A percentile compares a stretch with the other conserved stretches of the same genome.
Evolutionary conservation across 2,329 filamentous ascomycete species (phyloP).

Genomic region (Kalmusia sp.): DNA sequence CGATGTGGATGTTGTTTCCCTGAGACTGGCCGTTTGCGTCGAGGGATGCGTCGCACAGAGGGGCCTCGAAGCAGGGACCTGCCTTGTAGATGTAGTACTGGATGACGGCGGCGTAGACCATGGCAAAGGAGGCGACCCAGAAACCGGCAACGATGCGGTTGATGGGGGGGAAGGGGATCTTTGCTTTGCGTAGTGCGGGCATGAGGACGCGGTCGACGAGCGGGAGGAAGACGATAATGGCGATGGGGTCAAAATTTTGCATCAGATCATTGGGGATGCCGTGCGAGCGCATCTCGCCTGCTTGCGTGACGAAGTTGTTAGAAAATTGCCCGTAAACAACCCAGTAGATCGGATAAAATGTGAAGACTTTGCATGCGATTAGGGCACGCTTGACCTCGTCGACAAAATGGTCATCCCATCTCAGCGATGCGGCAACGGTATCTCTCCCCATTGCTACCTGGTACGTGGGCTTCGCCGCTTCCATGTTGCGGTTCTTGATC

Average conservation of each 20-base stretch:
- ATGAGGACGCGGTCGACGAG: constrained; percentile 53
- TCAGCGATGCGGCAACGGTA: constrained; percentile 39
- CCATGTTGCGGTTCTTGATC: constrained; percentile 61
- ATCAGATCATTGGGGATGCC: constrained; percentile 58
- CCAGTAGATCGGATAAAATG: constrained; percentile 57
- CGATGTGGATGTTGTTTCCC: constrained; percentile 54
- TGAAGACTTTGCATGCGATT: constrained; percentile 73
- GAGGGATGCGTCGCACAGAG: constrained; percentile 42
- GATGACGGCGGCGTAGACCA: constrained; percentile 64
- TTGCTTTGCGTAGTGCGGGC: constrained; percentile 50
- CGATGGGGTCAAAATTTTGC: constrained; percentile 56
- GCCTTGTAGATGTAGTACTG: constrained; percentile 64
- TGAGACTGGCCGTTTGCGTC: constrained; percentile 36
- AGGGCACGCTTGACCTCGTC: constrained; percentile 74
- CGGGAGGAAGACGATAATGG: constrained; percentile 56
- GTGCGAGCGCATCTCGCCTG: constrained; percentile 52
- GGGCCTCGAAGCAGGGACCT: constrained; percentile 59
- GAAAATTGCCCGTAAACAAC: constrained; percentile 52
- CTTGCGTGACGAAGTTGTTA: constrained; percentile 56
- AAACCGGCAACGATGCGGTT: constrained; percentile 62
- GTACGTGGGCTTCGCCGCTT: constrained; percentile 72
- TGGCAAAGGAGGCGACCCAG: constrained; percentile 59
- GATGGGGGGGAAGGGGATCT: constrained; percentile 57
- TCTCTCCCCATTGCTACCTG: constrained; percentile 59
- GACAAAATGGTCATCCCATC: constrained; percentile 75